phyloP scores from a whole-genome alignment of 2,329 filamentous ascomycete genomes.

The Phaeosphaeriaceae sp. region DNA sequence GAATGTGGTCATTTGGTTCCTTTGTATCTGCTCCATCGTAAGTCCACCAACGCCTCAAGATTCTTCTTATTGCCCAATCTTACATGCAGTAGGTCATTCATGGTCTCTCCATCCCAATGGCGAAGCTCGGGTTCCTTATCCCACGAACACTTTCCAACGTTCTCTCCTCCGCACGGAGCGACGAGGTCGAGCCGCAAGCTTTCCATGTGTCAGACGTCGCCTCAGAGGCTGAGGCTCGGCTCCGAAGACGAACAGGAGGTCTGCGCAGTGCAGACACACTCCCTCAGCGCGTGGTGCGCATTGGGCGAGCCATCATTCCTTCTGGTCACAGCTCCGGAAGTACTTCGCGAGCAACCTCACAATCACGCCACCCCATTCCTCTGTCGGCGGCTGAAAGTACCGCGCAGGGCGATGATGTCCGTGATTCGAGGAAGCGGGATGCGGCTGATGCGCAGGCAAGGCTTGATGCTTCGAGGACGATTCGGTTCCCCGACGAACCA shows the following conservation, averaged over 20 bases:
- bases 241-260: constrained; percentile 32
- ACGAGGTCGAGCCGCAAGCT: constrained; percentile 30
- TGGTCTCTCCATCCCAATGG: constrained; percentile 80
- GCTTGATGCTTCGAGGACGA: constrained; percentile 27
- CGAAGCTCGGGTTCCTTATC: constrained; percentile 68
- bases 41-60: constrained; percentile 44
- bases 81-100: constrained; percentile 69
- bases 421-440: neutral
- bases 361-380: constrained; percentile 6
- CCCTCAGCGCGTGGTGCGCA: constrained; percentile 40
- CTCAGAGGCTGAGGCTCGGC: constrained; percentile 27
- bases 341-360: constrained; percentile 12
- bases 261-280: constrained; percentile 28
- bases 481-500: constrained; percentile 39
- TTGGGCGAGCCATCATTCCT: constrained; percentile 44
- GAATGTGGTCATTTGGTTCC: constrained; percentile 82
- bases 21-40: constrained; percentile 82
- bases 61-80: neutral
- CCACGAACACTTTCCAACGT: constrained; percentile 68
- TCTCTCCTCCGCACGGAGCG: constrained; percentile 27
- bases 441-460: constrained; percentile 2
- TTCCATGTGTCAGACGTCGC: constrained; percentile 36
- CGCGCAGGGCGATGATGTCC: constrained; percentile 11
- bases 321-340: constrained; percentile 20
- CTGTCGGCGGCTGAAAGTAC: constrained; percentile 11